A percentile compares a stretch with the other conserved stretches of the same genome.
Conservation (phyloP, 164 flowering plant species). For the Houttuynia cordata region DNA sequence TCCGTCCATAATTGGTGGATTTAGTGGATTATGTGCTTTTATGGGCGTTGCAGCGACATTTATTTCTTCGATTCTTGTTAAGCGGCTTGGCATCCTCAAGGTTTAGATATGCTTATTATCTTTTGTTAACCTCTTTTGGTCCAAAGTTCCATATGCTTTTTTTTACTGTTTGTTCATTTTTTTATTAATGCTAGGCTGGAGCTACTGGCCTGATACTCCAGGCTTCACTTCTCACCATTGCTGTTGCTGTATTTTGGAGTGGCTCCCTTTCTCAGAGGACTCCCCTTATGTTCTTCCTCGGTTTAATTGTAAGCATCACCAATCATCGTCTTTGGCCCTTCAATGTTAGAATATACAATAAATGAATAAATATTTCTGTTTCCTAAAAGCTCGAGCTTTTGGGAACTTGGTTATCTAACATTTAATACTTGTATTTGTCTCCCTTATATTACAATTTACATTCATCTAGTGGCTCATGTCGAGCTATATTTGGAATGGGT, state of each 20-base stretch:
- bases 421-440: too few species aligned
- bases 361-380: too few species aligned
- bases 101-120: constrained; percentile 21
- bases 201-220: constrained; percentile 84
- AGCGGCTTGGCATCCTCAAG: constrained; percentile 78
- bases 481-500: too few species aligned
- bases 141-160: too few species aligned
- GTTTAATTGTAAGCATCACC: constrained; percentile 57
- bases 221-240: constrained; percentile 74
- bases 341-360: too few species aligned
- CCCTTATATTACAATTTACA: too few species aligned
- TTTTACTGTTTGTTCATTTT: not conserved
- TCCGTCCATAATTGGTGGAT: constrained; percentile 85
- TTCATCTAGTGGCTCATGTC: too few species aligned
- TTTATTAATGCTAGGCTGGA: constrained; percentile 58
- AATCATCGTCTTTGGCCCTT: not conserved
- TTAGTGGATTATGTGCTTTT: constrained; percentile 93
- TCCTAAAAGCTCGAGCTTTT: too few species aligned
- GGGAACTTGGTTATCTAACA: too few species aligned
- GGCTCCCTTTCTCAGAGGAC: constrained; percentile 58
- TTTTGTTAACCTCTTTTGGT: not conserved
- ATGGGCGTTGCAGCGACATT: constrained; percentile 99
- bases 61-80: constrained; percentile 67
- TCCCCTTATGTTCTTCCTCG: constrained; percentile 76
- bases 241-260: constrained; percentile 87